These are phyloP conservation scores for Fusarium heterosporum DNA, from an alignment of 2,329 filamentous ascomycete species.

Conservation along the genomic window DNA sequence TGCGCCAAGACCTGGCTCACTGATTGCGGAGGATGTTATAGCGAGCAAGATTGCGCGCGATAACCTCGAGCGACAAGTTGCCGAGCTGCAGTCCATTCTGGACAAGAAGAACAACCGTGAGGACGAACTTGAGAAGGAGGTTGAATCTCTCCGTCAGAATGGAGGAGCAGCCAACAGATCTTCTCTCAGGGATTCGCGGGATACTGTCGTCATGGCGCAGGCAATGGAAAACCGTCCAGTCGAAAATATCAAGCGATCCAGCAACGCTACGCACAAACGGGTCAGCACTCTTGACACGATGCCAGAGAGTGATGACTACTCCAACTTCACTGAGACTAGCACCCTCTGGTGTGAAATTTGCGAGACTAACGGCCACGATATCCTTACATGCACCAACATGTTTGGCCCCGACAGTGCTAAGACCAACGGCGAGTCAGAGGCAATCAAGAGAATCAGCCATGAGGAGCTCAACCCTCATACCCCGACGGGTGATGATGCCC, in stretches of 20 bases:
- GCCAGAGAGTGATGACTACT: constrained; percentile 77
- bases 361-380: constrained; percentile 91
- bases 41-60: constrained; percentile 59
- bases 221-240: constrained; percentile 61
- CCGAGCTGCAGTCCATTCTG: constrained; percentile 78
- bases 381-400: constrained; percentile 93
- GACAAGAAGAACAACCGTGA: constrained; percentile 80
- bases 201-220: constrained; percentile 70
- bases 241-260: constrained; percentile 61
- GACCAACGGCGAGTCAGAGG: constrained; percentile 48
- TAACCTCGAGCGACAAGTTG: constrained; percentile 82
- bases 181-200: constrained; percentile 74
- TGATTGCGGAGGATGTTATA: constrained; percentile 50
- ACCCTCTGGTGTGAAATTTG: constrained; percentile 95
- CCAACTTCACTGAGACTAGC: constrained; percentile 77
- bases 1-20: constrained; percentile 50
- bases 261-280: constrained; percentile 63
- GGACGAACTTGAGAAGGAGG: constrained; percentile 86
- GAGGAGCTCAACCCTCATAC: constrained; percentile 56
- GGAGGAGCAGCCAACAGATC: constrained; percentile 62
- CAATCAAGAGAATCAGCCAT: constrained; percentile 51
- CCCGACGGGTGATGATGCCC: constrained; percentile 61
- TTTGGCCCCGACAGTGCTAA: constrained; percentile 66
- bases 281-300: constrained; percentile 72
- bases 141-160: constrained; percentile 70